Evolutionary conservation across 306 rosid species (phyloP).

Genomic region (Cicer pinnatifidum): DNA sequence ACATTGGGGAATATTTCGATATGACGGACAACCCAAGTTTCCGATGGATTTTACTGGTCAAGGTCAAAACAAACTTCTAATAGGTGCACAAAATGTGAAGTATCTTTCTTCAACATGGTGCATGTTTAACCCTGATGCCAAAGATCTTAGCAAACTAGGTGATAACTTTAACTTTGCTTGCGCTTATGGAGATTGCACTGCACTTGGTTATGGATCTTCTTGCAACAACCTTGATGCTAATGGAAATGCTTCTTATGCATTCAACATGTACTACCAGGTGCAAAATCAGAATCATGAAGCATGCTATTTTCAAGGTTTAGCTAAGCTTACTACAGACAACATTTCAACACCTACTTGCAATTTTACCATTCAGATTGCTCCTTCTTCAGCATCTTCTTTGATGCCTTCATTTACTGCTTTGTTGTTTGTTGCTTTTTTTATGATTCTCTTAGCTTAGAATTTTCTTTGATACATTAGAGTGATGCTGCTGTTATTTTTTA

Average conservation of each 20-base stretch:
- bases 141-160: constrained; percentile 74
- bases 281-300: constrained; percentile 77
- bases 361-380: constrained; percentile 68
- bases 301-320: constrained; percentile 86
- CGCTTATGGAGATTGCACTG: constrained; percentile 78
- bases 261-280: constrained; percentile 84
- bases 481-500: constrained; percentile 39
- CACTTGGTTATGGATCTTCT: constrained; percentile 90
- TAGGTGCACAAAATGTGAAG: constrained; percentile 68
- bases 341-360: constrained; percentile 80
- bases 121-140: constrained; percentile 79
- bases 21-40: constrained; percentile 92
- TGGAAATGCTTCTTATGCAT: constrained; percentile 92
- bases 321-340: constrained; percentile 60
- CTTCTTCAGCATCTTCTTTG: constrained; percentile 57
- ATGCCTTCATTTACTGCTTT: constrained; percentile 48
- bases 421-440: constrained; percentile 40
- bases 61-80: constrained; percentile 66
- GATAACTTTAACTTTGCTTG: constrained; percentile 85
- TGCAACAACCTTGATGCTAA: constrained; percentile 83
- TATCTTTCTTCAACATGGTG: constrained; percentile 81
- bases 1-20: constrained; percentile 90
- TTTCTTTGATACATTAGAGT: constrained; percentile 51
- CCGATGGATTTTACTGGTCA: constrained; percentile 77
- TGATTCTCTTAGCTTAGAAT: constrained; percentile 52